Evolutionary conservation across 2,329 filamentous ascomycete genomes (phyloP).

Genomic region (Blastomyces parvus): DNA sequence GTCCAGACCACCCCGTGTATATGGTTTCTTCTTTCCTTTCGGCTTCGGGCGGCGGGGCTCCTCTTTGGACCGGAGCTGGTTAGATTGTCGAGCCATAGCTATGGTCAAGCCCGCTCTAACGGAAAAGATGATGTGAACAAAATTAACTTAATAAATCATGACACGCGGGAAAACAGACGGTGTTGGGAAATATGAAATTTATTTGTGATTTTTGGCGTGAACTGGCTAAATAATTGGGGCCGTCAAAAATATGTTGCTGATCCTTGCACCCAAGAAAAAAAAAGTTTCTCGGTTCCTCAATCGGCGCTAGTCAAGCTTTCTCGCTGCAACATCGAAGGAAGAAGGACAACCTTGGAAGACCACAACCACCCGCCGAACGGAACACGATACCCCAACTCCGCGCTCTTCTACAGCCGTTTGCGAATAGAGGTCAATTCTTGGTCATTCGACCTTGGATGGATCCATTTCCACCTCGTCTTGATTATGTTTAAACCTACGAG

Average conservation of each 20-base stretch:
- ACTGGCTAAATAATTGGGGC: neutral
- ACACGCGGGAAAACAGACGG: neutral
- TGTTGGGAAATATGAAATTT: neutral
- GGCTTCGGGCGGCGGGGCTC: conserved; percentile 22
- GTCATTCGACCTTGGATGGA: conserved; percentile 3
- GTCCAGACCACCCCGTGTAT: conserved; percentile 43
- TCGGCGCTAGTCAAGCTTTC: conserved; percentile 6
- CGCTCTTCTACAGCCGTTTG: neutral
- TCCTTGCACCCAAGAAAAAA: conserved; percentile 3
- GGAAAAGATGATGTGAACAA: neutral
- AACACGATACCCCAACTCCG: neutral
- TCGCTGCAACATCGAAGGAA: neutral
- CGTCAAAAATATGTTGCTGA: neutral
- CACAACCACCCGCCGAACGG: neutral
- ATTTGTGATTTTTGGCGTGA: neutral
- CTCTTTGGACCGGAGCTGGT: conserved; percentile 32
- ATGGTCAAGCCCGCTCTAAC: neutral
- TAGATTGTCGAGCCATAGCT: conserved; percentile 34
- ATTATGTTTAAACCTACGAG: conserved; percentile 38
- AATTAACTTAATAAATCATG: neutral
- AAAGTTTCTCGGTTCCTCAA: conserved; percentile 2
- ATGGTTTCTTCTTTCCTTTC: conserved; percentile 36
- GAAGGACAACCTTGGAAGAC: neutral
- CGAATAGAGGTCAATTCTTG: neutral
- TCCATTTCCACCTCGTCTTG: conserved; percentile 5